A percentile compares a stretch with the other conserved stretches of the same genome.
Conservation (phyloP, 2,329 filamentous ascomycete species). For the Penicillium freii region DNA sequence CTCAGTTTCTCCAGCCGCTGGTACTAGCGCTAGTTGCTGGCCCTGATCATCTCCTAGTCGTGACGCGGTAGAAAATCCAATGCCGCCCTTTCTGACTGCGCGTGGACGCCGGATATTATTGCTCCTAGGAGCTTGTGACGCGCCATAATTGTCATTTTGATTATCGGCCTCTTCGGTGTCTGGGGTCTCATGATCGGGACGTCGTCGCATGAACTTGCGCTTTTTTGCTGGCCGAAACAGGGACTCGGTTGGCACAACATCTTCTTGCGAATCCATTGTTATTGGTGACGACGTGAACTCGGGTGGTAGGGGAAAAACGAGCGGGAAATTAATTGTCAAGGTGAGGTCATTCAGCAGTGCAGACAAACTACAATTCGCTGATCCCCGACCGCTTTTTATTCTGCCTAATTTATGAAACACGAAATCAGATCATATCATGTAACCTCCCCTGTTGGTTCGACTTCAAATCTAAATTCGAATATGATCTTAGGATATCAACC, state of each 20-base stretch:
- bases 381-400: slow-evolving; percentile 1
- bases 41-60: slow-evolving; percentile 23
- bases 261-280: slow-evolving; percentile 32
- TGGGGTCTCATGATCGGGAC: slow-evolving; percentile 24
- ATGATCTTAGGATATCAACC: too few species aligned
- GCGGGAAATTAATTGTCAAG: background rate
- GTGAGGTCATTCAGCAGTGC: slow-evolving; percentile 18
- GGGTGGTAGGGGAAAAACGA: background rate
- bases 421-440: background rate
- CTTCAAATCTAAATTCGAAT: background rate
- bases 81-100: slow-evolving; percentile 43
- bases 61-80: slow-evolving; percentile 45
- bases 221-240: slow-evolving; percentile 52
- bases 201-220: slow-evolving; percentile 51
- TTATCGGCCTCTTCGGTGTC: slow-evolving; percentile 20
- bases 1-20: slow-evolving; percentile 33
- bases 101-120: slow-evolving; percentile 33
- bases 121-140: slow-evolving; percentile 8
- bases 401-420: background rate
- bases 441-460: background rate
- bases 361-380: background rate
- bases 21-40: slow-evolving; percentile 26
- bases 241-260: slow-evolving; percentile 26
- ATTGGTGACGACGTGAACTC: background rate
- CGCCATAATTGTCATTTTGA: slow-evolving; percentile 7